Evolutionary conservation across 2,329 filamentous ascomycete genomes (phyloP).

Genomic region (Cladosporium sp.): DNA sequence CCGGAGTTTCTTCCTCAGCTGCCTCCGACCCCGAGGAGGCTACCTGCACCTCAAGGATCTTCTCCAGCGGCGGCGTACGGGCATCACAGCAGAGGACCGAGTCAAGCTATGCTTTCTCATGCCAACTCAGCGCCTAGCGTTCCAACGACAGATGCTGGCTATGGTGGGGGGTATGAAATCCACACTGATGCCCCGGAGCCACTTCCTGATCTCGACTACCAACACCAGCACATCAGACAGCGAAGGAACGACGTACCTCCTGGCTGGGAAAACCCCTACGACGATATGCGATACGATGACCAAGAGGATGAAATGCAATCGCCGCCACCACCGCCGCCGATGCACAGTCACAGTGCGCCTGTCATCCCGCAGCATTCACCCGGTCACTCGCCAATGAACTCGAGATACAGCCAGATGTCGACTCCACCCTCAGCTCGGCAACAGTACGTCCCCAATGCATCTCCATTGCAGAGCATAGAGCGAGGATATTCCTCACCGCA

Average conservation of each 20-base stretch:
- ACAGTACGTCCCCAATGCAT: slow-evolving; percentile 25
- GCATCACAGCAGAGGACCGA: slow-evolving; percentile 22
- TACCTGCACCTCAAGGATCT: slow-evolving; percentile 1
- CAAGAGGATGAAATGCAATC: slow-evolving; percentile 22
- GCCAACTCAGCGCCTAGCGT: slow-evolving; percentile 43
- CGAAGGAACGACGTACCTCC: slow-evolving; percentile 26
- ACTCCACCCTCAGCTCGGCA: slow-evolving; percentile 22
- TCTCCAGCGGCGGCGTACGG: slow-evolving; percentile 14
- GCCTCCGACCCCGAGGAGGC: slow-evolving; percentile 22
- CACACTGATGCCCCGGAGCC: slow-evolving; percentile 29
- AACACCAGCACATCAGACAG: slow-evolving; percentile 23
- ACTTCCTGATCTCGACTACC: slow-evolving; percentile 31
- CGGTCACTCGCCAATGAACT: slow-evolving; percentile 17
- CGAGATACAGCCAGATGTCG: slow-evolving; percentile 19
- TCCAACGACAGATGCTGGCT: slow-evolving; percentile 48
- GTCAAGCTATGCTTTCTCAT: slow-evolving; percentile 33
- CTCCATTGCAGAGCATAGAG: slow-evolving; percentile 30
- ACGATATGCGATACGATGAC: slow-evolving; percentile 17
- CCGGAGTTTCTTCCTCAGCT: slow-evolving; percentile 34
- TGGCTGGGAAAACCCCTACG: slow-evolving; percentile 27
- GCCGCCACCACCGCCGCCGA: slow-evolving; percentile 35
- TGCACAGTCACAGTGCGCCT: slow-evolving; percentile 34
- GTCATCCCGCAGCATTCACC: slow-evolving; percentile 23
- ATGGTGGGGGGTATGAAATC: slow-evolving; percentile 18
- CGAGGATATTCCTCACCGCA: slow-evolving; percentile 24